phyloP scores from a whole-genome alignment of 805 yeast species.

The Wickerhamomyces sydowiorum region DNA sequence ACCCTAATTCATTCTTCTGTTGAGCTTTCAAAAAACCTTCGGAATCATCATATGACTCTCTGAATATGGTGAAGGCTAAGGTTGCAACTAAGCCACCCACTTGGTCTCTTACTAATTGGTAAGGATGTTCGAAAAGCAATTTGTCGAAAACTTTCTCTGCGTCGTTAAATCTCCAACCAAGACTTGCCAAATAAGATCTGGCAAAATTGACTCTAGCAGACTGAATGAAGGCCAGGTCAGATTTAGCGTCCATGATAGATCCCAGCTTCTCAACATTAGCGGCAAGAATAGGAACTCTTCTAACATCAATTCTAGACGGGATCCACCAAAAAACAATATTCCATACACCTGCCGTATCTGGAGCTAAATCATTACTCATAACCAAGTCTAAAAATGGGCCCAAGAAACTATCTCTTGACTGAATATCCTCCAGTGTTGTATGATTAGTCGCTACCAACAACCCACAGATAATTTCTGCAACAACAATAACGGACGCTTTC shows the following conservation, averaged over 20 bases:
- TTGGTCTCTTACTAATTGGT: conserved; percentile 65
- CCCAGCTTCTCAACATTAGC: conserved; percentile 40
- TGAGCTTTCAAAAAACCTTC: conserved; percentile 35
- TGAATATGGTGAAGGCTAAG: conserved; percentile 35
- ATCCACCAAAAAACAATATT: conserved; percentile 68
- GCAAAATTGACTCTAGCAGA: conserved; percentile 55
- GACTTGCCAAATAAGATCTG: conserved; percentile 41
- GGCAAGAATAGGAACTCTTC: conserved; percentile 56
- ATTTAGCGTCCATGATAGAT: conserved; percentile 34
- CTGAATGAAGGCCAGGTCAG: conserved; percentile 60
- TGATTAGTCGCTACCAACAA: conserved; percentile 43
- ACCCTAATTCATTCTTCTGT: conserved; percentile 29
- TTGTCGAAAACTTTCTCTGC: conserved; percentile 37
- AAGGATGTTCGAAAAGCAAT: conserved; percentile 53
- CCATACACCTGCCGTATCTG: conserved; percentile 75
- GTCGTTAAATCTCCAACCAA: conserved; percentile 50
- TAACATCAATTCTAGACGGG: conserved; percentile 56
- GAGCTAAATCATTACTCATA: conserved; percentile 57
- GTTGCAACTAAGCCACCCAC: conserved; percentile 48
- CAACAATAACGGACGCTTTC: conserved; percentile 68
- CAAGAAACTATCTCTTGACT: conserved; percentile 41
- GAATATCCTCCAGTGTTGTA: conserved; percentile 29
- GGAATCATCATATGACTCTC: conserved; percentile 35
- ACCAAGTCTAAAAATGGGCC: conserved; percentile 37
- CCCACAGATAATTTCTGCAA: conserved; percentile 67